Conservation (phyloP, 1,139 yeast species). For the Lodderomyces oxycetoniae region DNA sequence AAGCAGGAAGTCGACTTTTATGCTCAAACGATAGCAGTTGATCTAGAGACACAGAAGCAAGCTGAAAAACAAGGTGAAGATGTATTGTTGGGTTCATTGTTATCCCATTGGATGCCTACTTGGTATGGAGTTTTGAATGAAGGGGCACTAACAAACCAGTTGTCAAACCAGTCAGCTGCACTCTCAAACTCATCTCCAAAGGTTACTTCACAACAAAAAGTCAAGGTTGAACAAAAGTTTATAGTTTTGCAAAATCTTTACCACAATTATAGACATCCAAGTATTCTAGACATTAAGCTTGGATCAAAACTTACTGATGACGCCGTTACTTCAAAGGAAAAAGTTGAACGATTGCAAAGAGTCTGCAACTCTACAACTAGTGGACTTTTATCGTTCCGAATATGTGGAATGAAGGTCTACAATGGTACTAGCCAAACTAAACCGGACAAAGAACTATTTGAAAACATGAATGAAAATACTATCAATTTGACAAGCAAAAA, state of each 20-base stretch:
- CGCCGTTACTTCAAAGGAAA: conserved; percentile 50
- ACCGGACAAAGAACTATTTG: conserved; percentile 13
- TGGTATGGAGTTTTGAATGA: conserved; percentile 36
- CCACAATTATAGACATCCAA: conserved; percentile 59
- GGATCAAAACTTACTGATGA: conserved; percentile 70
- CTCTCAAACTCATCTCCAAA: conserved; percentile 2
- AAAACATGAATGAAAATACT: conserved; percentile 14
- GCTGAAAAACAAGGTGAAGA: conserved; percentile 13
- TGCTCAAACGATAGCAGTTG: conserved; percentile 20
- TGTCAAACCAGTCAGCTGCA: no score
- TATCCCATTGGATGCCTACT: conserved; percentile 52
- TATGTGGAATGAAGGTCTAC: conserved; percentile 82
- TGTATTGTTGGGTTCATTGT: conserved; percentile 28
- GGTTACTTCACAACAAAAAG: not conserved
- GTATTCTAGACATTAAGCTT: conserved; percentile 76
- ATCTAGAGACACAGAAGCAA: conserved; percentile 1
- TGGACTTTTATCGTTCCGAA: conserved; percentile 66
- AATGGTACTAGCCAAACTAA: conserved; percentile 10
- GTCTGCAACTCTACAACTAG: conserved; percentile 76
- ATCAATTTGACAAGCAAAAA: not conserved
- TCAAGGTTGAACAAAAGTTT: conserved; percentile 18
- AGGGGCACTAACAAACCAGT: conserved; percentile 28
- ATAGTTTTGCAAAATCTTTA: conserved; percentile 75
- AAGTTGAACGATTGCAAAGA: conserved; percentile 51
- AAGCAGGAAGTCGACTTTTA: conserved; percentile 73